Percentiles rank a stretch among this genome's conserved stretches.
Evolutionary conservation across 495 filamentous ascomycete species (phyloP).

Genomic region (Bacidia gigantensis): DNA sequence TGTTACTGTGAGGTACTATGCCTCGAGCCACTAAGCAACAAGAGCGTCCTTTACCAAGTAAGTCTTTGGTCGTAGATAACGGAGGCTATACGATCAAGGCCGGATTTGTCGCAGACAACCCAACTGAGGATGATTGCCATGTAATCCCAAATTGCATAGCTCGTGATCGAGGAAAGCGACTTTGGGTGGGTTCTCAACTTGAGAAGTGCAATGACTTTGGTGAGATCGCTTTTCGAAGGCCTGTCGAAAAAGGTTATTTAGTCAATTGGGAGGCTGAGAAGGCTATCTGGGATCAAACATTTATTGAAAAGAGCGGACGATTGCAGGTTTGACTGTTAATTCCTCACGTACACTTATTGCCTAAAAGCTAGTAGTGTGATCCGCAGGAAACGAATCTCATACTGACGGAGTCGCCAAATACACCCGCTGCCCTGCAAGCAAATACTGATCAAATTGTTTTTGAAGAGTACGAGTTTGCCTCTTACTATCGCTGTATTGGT

Average conservation of each 20-base stretch:
- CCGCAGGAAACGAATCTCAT: slow-evolving; percentile 71
- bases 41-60: slow-evolving; percentile 34
- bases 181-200: slow-evolving; percentile 70
- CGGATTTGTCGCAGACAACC: slow-evolving; percentile 48
- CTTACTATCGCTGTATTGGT: slow-evolving; percentile 66
- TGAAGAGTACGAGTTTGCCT: slow-evolving; percentile 92
- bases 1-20: slow-evolving; percentile 7
- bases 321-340: slow-evolving; percentile 12
- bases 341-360: background rate
- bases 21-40: slow-evolving; percentile 22
- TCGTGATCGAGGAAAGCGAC: slow-evolving; percentile 61
- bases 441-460: slow-evolving; percentile 95
- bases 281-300: slow-evolving; percentile 88
- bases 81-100: slow-evolving; percentile 90
- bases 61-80: slow-evolving; percentile 85
- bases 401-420: slow-evolving; percentile 85
- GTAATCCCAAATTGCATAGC: slow-evolving; percentile 81
- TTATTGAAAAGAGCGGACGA: slow-evolving; percentile 52
- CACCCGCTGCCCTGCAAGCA: slow-evolving; percentile 60
- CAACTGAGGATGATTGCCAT: slow-evolving; percentile 39
- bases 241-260: slow-evolving; percentile 88
- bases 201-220: slow-evolving; percentile 75
- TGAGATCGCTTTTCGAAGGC: slow-evolving; percentile 73
- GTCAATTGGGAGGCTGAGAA: slow-evolving; percentile 96
- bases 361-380: slow-evolving; percentile 37